Evolutionary conservation across 2,329 filamentous ascomycete species (phyloP).

Genomic region (Sphaerostilbella broomeana): DNA sequence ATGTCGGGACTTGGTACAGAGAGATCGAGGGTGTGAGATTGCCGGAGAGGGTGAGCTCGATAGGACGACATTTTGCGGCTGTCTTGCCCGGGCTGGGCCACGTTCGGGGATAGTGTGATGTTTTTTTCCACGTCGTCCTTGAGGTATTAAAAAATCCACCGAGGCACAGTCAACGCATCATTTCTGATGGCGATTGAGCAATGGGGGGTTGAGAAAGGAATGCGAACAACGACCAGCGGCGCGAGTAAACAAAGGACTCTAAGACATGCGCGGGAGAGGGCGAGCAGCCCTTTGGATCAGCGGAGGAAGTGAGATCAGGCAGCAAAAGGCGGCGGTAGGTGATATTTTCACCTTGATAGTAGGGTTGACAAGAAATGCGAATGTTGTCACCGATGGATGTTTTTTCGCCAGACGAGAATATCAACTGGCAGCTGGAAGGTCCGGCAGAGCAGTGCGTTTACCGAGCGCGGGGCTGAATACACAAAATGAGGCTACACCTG

Average conservation of each 20-base stretch:
- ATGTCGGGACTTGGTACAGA: slow-evolving; percentile 34
- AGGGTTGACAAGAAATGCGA: slow-evolving; percentile 8
- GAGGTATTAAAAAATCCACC: slow-evolving; percentile 14
- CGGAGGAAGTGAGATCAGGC: too few relatives aligned
- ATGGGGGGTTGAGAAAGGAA: slow-evolving; percentile 8
- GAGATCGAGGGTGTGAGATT: slow-evolving; percentile 46
- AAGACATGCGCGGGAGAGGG: slow-evolving; percentile 19
- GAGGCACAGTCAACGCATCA: slow-evolving; percentile 26
- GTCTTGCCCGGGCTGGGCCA: slow-evolving; percentile 18
- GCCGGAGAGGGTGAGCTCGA: slow-evolving; percentile 51
- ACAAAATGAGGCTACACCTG: slow-evolving; percentile 7
- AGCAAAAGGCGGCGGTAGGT: too few relatives aligned
- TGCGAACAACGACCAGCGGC: slow-evolving; percentile 13
- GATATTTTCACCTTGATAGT: too few relatives aligned
- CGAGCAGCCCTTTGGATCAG: too few relatives aligned
- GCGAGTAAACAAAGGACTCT: slow-evolving; percentile 17
- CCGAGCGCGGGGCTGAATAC: slow-evolving; percentile 20
- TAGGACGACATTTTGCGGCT: slow-evolving; percentile 43
- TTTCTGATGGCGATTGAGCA: slow-evolving; percentile 22
- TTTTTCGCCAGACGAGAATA: slow-evolving; percentile 4
- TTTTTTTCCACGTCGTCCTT: slow-evolving; percentile 2
- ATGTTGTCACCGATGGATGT: slow-evolving; percentile 11
- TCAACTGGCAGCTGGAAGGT: slow-evolving; percentile 3
- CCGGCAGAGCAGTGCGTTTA: slow-evolving; percentile 12
- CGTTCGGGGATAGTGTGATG: slow-evolving; percentile 8